phyloP scores from a whole-genome alignment of 2,329 filamentous ascomycete genomes.

The Clonostachys rosea region DNA sequence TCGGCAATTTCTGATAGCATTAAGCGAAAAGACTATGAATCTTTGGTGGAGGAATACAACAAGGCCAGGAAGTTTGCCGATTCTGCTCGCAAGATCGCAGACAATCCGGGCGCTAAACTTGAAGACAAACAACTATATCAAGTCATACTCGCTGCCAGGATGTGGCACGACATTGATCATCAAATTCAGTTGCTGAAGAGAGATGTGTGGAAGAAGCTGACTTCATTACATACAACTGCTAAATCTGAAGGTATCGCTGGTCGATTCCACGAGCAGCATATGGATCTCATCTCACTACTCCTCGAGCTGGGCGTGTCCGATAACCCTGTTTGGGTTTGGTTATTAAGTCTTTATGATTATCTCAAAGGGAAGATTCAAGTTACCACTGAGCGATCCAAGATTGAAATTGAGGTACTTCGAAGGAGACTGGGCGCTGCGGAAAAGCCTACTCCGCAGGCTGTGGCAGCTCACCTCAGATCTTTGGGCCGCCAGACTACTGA shows the following conservation, averaged over 20 bases:
- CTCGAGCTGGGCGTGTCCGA: slow-evolving; percentile 94
- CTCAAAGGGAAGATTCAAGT: slow-evolving; percentile 80
- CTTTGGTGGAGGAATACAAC: slow-evolving; percentile 79
- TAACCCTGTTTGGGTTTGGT: slow-evolving; percentile 95
- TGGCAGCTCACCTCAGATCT: slow-evolving; percentile 73
- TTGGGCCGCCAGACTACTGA: slow-evolving; percentile 64
- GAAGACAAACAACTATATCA: slow-evolving; percentile 80
- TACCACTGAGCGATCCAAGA: slow-evolving; percentile 78
- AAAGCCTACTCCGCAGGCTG: slow-evolving; percentile 62
- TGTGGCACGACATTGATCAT: slow-evolving; percentile 92
- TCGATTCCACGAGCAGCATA: slow-evolving; percentile 72
- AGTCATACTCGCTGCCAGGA: slow-evolving; percentile 80
- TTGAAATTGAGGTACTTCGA: slow-evolving; percentile 88
- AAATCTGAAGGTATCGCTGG: slow-evolving; percentile 41
- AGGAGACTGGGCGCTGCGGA: slow-evolving; percentile 72
- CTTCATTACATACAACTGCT: slow-evolving; percentile 57
- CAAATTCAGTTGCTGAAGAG: slow-evolving; percentile 85
- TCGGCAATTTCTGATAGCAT: slow-evolving; percentile 77
- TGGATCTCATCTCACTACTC: slow-evolving; percentile 84
- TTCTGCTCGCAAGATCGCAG: slow-evolving; percentile 67
- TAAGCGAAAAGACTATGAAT: slow-evolving; percentile 86
- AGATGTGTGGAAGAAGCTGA: slow-evolving; percentile 80
- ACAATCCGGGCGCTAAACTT: slow-evolving; percentile 50
- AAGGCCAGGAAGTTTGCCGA: slow-evolving; percentile 79
- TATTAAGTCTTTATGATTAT: slow-evolving; percentile 83